Evolutionary conservation across 208 protist genomes (phyloP), one percentile per base, ranked within the genome.

Genomic region (Acanthamoeba divionensis): DNA sequence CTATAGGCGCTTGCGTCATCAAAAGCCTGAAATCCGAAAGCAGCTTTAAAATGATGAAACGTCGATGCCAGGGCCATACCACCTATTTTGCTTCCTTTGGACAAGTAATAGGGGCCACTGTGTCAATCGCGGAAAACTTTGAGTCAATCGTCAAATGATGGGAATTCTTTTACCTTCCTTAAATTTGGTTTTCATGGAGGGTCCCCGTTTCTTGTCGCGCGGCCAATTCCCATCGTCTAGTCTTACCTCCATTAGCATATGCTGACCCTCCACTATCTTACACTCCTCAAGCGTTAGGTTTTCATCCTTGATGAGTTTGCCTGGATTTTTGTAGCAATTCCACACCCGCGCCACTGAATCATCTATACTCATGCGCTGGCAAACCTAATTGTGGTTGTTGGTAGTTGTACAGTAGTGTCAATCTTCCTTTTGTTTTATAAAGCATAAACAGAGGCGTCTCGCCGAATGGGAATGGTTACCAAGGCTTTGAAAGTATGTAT

Each of bases 151-250:
- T n/a, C n/a, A n/a, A n/a, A n/a, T 26, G 47, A 83, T 83, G 9
- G 29, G 73, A 33, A 31, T 31, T 10, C 73, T 26, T 18, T 50
- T 50, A 18, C 73, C 15, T 60, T 24, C 52, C 52, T n/a, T 24
- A n/a, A n/a, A 18, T n/a, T 60, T 60, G n/a, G n/a, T 60, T n/a
- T 24, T 24, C 52, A 24, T 60, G n/a, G n/a, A 60, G 79, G 33
- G 31, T 10, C 69, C 13, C 26, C 45, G 55, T 18, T 15, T 80
- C 26, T 50, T n/a, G 47, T 89, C 82, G 21, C 41, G 24, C 7
- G 82, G 82, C 82, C 82, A 89, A 55, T n/a, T 26, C 26, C 82
- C 82, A n/a, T 67, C 52, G n/a, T 89, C 82, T 24, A 65, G 24
- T 18, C 52, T 55, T 26, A 89, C 62, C 33, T 89, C 82, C 6